These are phyloP conservation scores for Gryganskiella cystojenkinii DNA, from an alignment of 192 early-diverging fungal genomes.

Conservation along the genomic window DNA sequence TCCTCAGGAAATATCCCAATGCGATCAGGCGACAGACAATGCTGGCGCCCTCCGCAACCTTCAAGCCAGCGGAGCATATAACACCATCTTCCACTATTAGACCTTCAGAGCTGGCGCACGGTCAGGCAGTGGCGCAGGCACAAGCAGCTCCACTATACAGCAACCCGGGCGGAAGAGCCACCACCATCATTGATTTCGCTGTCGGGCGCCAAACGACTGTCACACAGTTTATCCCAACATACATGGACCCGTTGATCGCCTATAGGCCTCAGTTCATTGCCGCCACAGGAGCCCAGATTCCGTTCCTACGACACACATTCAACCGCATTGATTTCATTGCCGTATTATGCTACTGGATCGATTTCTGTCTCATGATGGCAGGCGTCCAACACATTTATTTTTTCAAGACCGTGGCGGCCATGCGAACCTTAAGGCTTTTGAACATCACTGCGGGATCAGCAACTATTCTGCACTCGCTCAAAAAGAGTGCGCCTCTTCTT, in stretches of 20 bases:
- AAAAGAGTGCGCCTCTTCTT: constrained; percentile 65
- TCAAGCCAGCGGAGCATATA: background rate
- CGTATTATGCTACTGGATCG: constrained; percentile 65
- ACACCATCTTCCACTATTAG: constrained; percentile 19
- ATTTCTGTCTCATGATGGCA: constrained; percentile 53
- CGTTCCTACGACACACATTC: constrained; percentile 71
- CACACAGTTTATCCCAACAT: constrained; percentile 20
- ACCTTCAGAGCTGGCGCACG: too few relatives aligned
- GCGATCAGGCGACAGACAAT: constrained; percentile 6
- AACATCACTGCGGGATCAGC: constrained; percentile 65
- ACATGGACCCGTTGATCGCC: constrained; percentile 22
- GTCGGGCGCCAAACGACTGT: constrained; percentile 29
- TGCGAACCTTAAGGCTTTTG: constrained; percentile 62
- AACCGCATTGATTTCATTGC: constrained; percentile 69
- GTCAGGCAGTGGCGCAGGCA: too few relatives aligned
- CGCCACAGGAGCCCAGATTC: constrained; percentile 19
- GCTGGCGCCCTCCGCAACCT: constrained; percentile 3
- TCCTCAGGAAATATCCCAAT: constrained; percentile 28
- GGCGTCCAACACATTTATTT: constrained; percentile 56
- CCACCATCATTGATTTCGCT: constrained; percentile 43
- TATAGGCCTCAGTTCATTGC: constrained; percentile 28
- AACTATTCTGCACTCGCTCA: constrained; percentile 66
- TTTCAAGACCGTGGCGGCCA: constrained; percentile 62
- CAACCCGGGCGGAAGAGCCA: constrained; percentile 10
- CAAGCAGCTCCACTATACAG: constrained; percentile 1